A percentile compares a stretch with the other conserved stretches of the same genome.
phyloP scores from a whole-genome alignment of 139 green algal genomes.

The Chlorella sp. region DNA sequence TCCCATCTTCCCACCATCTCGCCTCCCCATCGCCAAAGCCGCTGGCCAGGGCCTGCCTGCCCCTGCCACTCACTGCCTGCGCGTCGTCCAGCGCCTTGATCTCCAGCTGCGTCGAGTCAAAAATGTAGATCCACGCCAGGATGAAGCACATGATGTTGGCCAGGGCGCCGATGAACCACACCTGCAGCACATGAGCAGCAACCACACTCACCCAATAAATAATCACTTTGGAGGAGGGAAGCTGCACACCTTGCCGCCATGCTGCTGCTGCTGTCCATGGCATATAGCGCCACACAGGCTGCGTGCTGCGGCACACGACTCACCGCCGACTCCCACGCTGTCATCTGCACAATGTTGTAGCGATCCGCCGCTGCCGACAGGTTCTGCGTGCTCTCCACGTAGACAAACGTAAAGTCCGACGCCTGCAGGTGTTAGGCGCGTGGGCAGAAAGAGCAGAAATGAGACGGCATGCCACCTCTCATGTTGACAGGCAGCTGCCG shows the following conservation, averaged over 20 bases:
- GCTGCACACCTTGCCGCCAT: too few relatives aligned
- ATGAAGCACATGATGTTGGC: conserved; percentile 27
- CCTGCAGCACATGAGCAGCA: too few relatives aligned
- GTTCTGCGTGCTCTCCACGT: conserved; percentile 7
- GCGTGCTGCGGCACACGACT: too few relatives aligned
- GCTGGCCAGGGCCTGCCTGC: too few relatives aligned
- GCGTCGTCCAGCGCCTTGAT: conserved; percentile 17
- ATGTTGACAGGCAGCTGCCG: neutral
- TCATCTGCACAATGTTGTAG: conserved; percentile 15
- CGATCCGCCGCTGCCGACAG: conserved; percentile 8
- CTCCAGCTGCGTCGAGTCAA: conserved; percentile 29
- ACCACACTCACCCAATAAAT: neutral
- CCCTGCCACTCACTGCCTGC: neutral
- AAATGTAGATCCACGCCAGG: conserved; percentile 29
- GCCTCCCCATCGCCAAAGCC: too few relatives aligned
- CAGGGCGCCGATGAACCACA: conserved; percentile 18
- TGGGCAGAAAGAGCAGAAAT: neutral
- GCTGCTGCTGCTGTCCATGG: too few relatives aligned
- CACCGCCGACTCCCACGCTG: conserved; percentile 8
- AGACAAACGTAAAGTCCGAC: conserved; percentile 15
- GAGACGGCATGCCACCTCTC: neutral
- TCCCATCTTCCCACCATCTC: too few relatives aligned
- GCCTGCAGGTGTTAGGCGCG: too few relatives aligned
- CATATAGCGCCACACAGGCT: too few relatives aligned
- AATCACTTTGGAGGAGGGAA: too few relatives aligned